Percentiles rank a stretch among this genome's conserved stretches.
phyloP scores from a whole-genome alignment of 2,329 filamentous ascomycete genomes.

The Volutella citrinella region DNA sequence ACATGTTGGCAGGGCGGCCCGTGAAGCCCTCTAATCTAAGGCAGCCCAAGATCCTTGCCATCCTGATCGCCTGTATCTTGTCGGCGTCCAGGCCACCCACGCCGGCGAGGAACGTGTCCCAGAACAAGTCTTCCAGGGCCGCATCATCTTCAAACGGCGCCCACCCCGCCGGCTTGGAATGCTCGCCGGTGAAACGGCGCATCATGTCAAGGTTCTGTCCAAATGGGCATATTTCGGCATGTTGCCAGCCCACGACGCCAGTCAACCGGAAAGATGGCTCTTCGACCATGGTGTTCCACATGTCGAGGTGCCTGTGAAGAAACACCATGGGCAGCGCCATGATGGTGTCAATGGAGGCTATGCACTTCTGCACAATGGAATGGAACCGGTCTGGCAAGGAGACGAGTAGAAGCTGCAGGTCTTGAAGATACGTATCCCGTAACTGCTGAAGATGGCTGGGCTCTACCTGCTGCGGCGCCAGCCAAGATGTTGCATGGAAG shows the following conservation, averaged over 20 bases:
- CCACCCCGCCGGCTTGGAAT: slow-evolving; percentile 34
- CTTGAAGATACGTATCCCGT: too few species aligned
- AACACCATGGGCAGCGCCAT: slow-evolving; percentile 38
- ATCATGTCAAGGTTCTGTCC: slow-evolving; percentile 36
- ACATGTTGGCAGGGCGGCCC: slow-evolving; percentile 34
- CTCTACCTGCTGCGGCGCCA: too few species aligned
- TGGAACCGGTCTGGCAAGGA: slow-evolving; percentile 34
- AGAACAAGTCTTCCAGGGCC: slow-evolving; percentile 29
- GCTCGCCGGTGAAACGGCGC: slow-evolving; percentile 29
- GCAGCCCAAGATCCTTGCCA: slow-evolving; percentile 31
- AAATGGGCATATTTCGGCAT: slow-evolving; percentile 38
- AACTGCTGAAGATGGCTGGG: too few species aligned
- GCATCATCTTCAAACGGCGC: slow-evolving; percentile 31
- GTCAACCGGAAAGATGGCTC: slow-evolving; percentile 34
- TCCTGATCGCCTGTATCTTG: slow-evolving; percentile 24
- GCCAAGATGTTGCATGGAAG: too few species aligned
- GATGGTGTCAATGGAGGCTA: slow-evolving; percentile 30
- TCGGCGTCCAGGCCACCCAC: slow-evolving; percentile 28
- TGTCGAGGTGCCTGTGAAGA: slow-evolving; percentile 35
- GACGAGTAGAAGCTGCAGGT: slow-evolving; percentile 30
- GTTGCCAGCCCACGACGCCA: slow-evolving; percentile 41
- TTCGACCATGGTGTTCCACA: slow-evolving; percentile 39
- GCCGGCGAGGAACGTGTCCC: slow-evolving; percentile 28
- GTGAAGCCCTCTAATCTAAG: slow-evolving; percentile 36
- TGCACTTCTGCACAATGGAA: slow-evolving; percentile 26